Evolutionary conservation across 768 basidiomycete species (phyloP).

Genomic region (Xanthoconium stramineum): DNA sequence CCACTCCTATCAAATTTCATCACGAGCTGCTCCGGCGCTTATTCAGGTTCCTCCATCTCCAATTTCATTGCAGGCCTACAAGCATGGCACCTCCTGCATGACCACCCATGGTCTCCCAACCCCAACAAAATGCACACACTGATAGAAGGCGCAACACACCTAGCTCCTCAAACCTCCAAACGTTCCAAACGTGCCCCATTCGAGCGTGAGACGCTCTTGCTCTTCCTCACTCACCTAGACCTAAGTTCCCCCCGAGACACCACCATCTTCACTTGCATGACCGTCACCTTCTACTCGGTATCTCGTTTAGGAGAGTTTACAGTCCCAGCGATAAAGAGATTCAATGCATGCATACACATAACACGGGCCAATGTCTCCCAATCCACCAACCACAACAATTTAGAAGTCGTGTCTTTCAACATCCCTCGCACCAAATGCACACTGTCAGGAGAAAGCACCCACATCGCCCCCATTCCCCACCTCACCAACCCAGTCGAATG

Average conservation of each 20-base stretch:
- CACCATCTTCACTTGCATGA: constrained; percentile 34
- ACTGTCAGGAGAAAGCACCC: not conserved
- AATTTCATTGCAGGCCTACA: constrained; percentile 39
- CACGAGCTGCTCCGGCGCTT: constrained; percentile 19
- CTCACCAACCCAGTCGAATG: not conserved
- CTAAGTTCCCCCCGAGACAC: constrained; percentile 29
- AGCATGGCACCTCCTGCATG: constrained; percentile 44
- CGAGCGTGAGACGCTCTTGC: not conserved
- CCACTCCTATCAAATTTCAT: constrained; percentile 31
- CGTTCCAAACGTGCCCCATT: not conserved
- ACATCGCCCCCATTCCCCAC: not conserved
- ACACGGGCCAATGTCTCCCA: too few species aligned
- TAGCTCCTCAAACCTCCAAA: not conserved
- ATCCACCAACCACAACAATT: not conserved
- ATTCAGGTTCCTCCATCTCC: constrained; percentile 30
- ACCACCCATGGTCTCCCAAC: not conserved
- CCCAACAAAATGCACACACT: not conserved
- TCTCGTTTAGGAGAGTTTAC: not conserved
- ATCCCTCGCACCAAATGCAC: not conserved
- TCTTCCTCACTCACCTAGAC: constrained; percentile 19
- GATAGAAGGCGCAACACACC: not conserved
- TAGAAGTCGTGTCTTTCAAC: not conserved
- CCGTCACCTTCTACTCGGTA: not conserved
- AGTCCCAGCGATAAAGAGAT: not conserved
- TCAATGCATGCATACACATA: too few species aligned